Percentiles rank a stretch among this genome's conserved stretches.
Evolutionary conservation across 257 asterid genomes (phyloP).

Genomic region (Euphrasia confusa): DNA sequence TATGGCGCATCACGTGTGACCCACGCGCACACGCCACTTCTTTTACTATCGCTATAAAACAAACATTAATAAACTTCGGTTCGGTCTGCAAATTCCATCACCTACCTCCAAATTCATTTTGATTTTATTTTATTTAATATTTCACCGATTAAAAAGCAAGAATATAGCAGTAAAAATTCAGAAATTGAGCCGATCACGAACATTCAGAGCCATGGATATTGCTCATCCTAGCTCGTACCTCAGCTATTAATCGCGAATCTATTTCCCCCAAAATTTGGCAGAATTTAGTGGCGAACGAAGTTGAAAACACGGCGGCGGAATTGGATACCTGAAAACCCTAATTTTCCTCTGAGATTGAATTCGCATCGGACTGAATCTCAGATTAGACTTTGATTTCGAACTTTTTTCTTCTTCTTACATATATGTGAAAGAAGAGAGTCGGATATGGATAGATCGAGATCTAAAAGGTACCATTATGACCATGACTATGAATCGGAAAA

Average conservation of each 20-base stretch:
- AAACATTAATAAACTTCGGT: no score
- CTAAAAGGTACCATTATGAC: slow-evolving; percentile 72
- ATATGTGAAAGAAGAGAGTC: slow-evolving; percentile 16
- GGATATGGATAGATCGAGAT: slow-evolving; percentile 79
- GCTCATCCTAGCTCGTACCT: background rate
- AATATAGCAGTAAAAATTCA: slow-evolving; percentile 27
- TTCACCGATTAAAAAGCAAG: slow-evolving; percentile 25
- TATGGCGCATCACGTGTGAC: no score
- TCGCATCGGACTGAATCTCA: slow-evolving; percentile 18
- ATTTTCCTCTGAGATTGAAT: slow-evolving; percentile 19
- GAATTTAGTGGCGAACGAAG: slow-evolving; percentile 12
- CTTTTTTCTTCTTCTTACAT: background rate
- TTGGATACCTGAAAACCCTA: slow-evolving; percentile 35
- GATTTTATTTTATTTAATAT: no score
- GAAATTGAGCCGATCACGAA: slow-evolving; percentile 20
- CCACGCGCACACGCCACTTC: no score
- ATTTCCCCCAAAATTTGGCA: background rate
- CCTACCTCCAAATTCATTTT: no score
- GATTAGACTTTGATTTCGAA: slow-evolving; percentile 22
- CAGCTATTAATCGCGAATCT: slow-evolving; percentile 18
- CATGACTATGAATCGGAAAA: slow-evolving; percentile 70
- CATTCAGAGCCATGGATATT: slow-evolving; percentile 21
- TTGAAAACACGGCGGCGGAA: slow-evolving; percentile 17
- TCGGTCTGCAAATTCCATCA: no score
- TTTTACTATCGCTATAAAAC: no score